A percentile compares a stretch with the other conserved stretches of the same genome.
phyloP scores from a whole-genome alignment of 495 filamentous ascomycete genomes.

The Penicillium nucicola region DNA sequence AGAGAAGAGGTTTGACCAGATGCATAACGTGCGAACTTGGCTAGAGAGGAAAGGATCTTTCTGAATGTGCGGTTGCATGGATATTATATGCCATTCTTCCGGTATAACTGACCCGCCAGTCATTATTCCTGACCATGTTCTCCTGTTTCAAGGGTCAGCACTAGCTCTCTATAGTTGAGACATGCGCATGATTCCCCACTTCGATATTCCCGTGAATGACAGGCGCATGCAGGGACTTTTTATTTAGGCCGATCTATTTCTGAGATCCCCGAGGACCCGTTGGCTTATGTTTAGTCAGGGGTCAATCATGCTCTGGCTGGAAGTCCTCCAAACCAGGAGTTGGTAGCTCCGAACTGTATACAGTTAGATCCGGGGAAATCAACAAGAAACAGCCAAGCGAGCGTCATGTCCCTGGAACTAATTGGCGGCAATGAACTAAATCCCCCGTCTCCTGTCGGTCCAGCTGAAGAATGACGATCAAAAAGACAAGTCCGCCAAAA shows the following conservation, averaged over 20 bases:
- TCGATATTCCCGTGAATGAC: slow-evolving; percentile 11
- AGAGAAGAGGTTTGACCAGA: not conserved
- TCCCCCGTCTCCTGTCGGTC: not conserved
- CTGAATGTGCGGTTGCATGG: not conserved
- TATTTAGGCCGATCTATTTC: not conserved
- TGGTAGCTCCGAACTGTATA: not conserved
- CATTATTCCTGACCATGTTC: no score
- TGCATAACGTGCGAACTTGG: not conserved
- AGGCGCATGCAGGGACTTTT: not conserved
- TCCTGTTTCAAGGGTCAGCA: not conserved
- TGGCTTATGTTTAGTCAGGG: no score
- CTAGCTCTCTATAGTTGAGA: not conserved
- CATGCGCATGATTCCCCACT: not conserved
- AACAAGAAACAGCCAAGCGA: not conserved
- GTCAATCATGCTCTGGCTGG: no score
- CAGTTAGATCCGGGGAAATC: not conserved
- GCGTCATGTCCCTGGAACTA: not conserved
- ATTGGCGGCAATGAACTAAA: not conserved
- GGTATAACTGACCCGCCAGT: no score
- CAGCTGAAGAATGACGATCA: not conserved
- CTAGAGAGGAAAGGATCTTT: not conserved
- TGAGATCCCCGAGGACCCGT: no score
- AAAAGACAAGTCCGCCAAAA: not conserved
- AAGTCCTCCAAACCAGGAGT: no score
- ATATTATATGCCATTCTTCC: not conserved